A percentile compares a stretch with the other conserved stretches of the same genome.
Evolutionary conservation across 2,329 filamentous ascomycete species (phyloP).

Genomic region (Clonostachys rhizophaga): DNA sequence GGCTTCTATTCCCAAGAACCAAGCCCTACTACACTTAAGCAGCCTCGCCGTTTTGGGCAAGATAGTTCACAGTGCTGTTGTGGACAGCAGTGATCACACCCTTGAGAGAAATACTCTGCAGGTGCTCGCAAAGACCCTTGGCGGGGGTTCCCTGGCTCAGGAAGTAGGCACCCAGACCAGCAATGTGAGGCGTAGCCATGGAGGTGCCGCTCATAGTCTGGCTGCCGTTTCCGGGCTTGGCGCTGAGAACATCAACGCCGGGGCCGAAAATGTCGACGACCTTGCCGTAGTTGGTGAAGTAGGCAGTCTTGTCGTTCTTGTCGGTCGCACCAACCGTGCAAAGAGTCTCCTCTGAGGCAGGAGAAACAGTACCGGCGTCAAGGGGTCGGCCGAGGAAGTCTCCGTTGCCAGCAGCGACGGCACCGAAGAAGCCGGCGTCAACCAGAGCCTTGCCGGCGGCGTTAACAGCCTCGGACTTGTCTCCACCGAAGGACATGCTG

Average conservation of each 20-base stretch:
- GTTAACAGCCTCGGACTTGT: slow-evolving; percentile 36
- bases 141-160: slow-evolving; percentile 39
- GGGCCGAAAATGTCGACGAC: slow-evolving; percentile 43
- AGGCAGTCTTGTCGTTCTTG: slow-evolving; percentile 27
- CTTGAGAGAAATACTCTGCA: slow-evolving; percentile 30
- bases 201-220: slow-evolving; percentile 41
- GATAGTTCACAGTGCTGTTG: slow-evolving; percentile 21
- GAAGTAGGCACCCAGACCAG: slow-evolving; percentile 58
- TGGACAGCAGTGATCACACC: slow-evolving; percentile 25
- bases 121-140: slow-evolving; percentile 29
- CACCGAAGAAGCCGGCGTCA: slow-evolving; percentile 38
- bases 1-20: not conserved
- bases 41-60: slow-evolving; percentile 21
- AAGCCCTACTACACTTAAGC: not conserved
- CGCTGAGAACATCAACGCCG: slow-evolving; percentile 37
- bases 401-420: slow-evolving; percentile 50
- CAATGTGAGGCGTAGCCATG: slow-evolving; percentile 60
- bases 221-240: slow-evolving; percentile 36
- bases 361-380: slow-evolving; percentile 38
- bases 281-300: slow-evolving; percentile 46
- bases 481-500: slow-evolving; percentile 50
- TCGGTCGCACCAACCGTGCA: slow-evolving; percentile 45
- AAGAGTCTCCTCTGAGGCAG: slow-evolving; percentile 41
- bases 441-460: slow-evolving; percentile 37
- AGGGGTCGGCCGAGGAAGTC: slow-evolving; percentile 27